Evolutionary conservation across 768 basidiomycete species (phyloP).

Genomic region (Galerina marginata): DNA sequence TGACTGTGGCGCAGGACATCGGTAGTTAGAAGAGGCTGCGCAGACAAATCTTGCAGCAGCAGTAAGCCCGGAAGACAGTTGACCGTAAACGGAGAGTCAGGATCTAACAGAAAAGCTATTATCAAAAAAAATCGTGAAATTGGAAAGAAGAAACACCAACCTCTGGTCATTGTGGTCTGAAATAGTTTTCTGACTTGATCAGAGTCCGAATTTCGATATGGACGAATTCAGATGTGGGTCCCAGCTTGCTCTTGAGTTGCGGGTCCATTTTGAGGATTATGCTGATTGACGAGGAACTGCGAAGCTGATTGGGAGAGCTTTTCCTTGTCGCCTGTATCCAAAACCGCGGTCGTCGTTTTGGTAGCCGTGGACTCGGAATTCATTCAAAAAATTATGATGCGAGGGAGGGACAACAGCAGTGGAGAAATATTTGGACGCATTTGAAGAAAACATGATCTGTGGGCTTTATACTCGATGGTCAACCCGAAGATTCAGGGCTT

Average conservation of each 20-base stretch:
- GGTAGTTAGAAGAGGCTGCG: too few relatives aligned
- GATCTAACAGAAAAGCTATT: conserved; percentile 11
- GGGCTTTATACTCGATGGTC: too few relatives aligned
- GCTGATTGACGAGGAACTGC: not conserved
- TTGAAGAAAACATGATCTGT: too few relatives aligned
- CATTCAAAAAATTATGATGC: too few relatives aligned
- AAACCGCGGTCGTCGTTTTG: too few relatives aligned
- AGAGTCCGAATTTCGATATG: conserved; percentile 16
- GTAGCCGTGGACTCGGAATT: too few relatives aligned
- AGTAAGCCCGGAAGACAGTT: conserved; percentile 11
- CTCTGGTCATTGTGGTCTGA: conserved; percentile 7
- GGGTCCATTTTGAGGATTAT: not conserved
- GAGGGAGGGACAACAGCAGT: too few relatives aligned
- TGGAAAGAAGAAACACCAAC: not conserved
- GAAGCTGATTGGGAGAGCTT: not conserved
- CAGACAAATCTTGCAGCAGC: too few relatives aligned
- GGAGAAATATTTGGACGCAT: too few relatives aligned
- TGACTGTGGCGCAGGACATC: too few relatives aligned
- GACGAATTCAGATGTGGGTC: conserved; percentile 13
- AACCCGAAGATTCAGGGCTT: too few relatives aligned
- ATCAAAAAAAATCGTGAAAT: not conserved
- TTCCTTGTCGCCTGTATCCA: not conserved
- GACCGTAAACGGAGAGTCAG: conserved; percentile 21
- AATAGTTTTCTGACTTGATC: conserved; percentile 21
- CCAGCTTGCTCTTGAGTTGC: not conserved